Evolutionary conservation across 2,329 filamentous ascomycete genomes (phyloP).

Genomic region (Zelopaecilomyces penicillatus): DNA sequence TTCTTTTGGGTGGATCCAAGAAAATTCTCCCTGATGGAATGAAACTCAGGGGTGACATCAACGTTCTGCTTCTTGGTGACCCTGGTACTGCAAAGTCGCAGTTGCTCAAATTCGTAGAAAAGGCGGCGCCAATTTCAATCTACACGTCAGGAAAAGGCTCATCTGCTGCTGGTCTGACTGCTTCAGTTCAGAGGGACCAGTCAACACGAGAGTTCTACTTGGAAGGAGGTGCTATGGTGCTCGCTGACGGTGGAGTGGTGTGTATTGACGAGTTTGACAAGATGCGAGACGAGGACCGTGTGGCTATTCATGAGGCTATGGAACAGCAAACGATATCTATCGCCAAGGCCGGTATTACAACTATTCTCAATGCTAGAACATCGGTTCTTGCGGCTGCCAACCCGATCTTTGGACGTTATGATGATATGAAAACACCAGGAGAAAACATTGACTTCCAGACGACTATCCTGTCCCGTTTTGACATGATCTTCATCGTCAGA

Average conservation of each 20-base stretch:
- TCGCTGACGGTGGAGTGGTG: conserved; percentile 92
- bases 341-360: conserved; percentile 96
- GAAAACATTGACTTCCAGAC: conserved; percentile 99
- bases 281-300: conserved; percentile 96
- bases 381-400: conserved; percentile 94
- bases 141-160: conserved; percentile 99
- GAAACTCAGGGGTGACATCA: conserved; percentile 96
- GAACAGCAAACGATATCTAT: conserved; percentile 99
- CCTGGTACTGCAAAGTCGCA: conserved; percentile 98
- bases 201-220: conserved; percentile 94
- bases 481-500: conserved; percentile 99
- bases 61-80: conserved; percentile 91
- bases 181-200: conserved; percentile 88
- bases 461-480: conserved; percentile 94
- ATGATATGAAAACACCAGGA: conserved; percentile 93
- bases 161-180: conserved; percentile 92
- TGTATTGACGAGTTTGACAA: conserved; percentile 99
- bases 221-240: conserved; percentile 96
- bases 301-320: conserved; percentile 99
- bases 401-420: conserved; percentile 94
- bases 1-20: conserved; percentile 90
- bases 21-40: conserved; percentile 97
- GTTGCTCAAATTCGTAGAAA: conserved; percentile 93
- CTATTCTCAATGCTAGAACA: conserved; percentile 90
- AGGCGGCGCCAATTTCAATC: conserved; percentile 91